Evolutionary conservation across 192 early-diverging fungal species (phyloP).

Genomic region (Podila verticillata): DNA sequence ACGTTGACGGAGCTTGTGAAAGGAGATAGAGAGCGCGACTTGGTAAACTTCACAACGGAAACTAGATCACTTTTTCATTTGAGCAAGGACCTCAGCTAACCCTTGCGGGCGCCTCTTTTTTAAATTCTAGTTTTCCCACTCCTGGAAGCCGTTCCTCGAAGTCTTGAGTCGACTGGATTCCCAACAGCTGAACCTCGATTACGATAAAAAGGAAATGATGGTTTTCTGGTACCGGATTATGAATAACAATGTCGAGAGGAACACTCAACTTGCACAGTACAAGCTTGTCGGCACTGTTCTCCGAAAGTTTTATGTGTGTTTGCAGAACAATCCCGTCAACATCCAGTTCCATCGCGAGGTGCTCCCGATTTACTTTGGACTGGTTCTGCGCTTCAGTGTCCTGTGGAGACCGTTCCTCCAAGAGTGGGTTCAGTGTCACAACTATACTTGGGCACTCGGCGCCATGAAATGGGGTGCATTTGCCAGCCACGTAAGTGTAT

Average conservation of each 20-base stretch:
- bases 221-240: conserved; percentile 40
- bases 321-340: conserved; percentile 29
- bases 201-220: conserved; percentile 52
- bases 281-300: conserved; percentile 9
- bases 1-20: conserved; percentile 24
- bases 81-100: too few species aligned
- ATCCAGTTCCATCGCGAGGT: conserved; percentile 39
- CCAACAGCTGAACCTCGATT: conserved; percentile 32
- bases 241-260: conserved; percentile 16
- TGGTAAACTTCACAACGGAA: background rate
- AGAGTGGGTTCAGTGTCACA: conserved; percentile 39
- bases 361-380: conserved; percentile 47
- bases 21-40: conserved; percentile 17
- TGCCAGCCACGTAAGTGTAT: conserved; percentile 25
- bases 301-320: conserved; percentile 35
- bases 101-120: background rate
- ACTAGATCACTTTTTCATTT: too few species aligned
- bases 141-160: conserved; percentile 28
- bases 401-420: conserved; percentile 5
- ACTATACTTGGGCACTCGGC: conserved; percentile 44
- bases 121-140: conserved; percentile 8
- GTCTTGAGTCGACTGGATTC: conserved; percentile 22
- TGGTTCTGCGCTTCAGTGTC: conserved; percentile 25
- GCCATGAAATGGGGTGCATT: conserved; percentile 53
- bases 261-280: conserved; percentile 12